Evolutionary conservation across 2,329 filamentous ascomycete genomes (phyloP).

Genomic region (Aspergillus neoniger): DNA sequence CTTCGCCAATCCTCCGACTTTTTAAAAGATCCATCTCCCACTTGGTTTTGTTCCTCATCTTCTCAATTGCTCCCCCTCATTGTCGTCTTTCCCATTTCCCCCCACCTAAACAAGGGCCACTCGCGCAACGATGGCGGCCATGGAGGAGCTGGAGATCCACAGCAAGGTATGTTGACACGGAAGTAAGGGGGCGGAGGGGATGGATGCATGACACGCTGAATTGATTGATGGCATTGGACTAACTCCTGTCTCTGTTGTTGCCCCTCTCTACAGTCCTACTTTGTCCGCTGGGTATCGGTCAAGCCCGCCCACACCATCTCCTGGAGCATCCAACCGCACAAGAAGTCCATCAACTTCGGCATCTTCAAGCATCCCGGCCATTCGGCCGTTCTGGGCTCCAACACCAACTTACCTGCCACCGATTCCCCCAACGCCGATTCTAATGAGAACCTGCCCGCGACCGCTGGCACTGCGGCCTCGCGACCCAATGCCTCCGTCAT

Average conservation of each 20-base stretch:
- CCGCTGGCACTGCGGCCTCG: conserved; percentile 40
- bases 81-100: neutral
- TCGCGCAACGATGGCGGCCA: conserved; percentile 71
- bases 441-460: conserved; percentile 36
- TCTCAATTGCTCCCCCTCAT: neutral
- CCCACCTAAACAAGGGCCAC: neutral
- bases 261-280: conserved; percentile 73
- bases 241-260: conserved; percentile 2
- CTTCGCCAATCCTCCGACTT: too few relatives aligned
- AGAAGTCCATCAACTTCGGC: conserved; percentile 97
- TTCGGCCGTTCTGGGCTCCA: conserved; percentile 52
- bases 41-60: neutral
- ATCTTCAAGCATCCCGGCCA: conserved; percentile 95
- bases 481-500: conserved; percentile 69
- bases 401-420: conserved; percentile 42
- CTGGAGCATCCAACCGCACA: conserved; percentile 96
- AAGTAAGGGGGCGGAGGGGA: conserved; percentile 31
- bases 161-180: conserved; percentile 69
- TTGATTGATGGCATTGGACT: conserved; percentile 6
- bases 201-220: too few relatives aligned
- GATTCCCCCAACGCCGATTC: conserved; percentile 44
- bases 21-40: too few relatives aligned
- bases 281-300: conserved; percentile 95
- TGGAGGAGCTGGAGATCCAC: conserved; percentile 96
- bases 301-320: conserved; percentile 88